Percentiles rank a stretch among this genome's conserved stretches.
Conservation (phyloP, 805 yeast genomes). For the Teunomyces gatunensis region DNA sequence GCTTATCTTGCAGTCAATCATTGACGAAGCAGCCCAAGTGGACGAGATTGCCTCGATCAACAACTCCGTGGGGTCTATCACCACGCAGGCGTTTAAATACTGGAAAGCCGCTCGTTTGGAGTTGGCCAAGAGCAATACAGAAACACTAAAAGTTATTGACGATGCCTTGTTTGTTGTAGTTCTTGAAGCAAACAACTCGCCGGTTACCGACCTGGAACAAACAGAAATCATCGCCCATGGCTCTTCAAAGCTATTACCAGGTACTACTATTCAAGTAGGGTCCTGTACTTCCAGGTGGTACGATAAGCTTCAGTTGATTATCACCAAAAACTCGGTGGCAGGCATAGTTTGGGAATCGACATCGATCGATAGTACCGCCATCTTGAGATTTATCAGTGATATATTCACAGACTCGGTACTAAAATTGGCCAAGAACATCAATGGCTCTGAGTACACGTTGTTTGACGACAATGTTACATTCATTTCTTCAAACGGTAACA, state of each 20-base stretch:
- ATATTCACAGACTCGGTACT: conserved; percentile 57
- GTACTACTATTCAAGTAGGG: conserved; percentile 51
- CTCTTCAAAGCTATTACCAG: conserved; percentile 38
- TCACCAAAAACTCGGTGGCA: conserved; percentile 55
- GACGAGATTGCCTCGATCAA: conserved; percentile 40
- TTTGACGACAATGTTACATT: conserved; percentile 41
- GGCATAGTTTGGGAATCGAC: conserved; percentile 61
- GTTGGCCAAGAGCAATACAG: conserved; percentile 37
- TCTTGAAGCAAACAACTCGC: conserved; percentile 45
- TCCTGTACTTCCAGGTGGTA: conserved; percentile 60
- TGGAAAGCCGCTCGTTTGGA: conserved; percentile 50
- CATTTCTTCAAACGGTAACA: conserved; percentile 35
- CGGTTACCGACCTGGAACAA: conserved; percentile 46
- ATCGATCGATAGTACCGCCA: conserved; percentile 58
- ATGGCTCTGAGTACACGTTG: conserved; percentile 54
- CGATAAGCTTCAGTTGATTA: conserved; percentile 54
- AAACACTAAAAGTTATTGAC: conserved; percentile 40
- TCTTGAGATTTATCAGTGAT: conserved; percentile 54
- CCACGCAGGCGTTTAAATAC: conserved; percentile 49
- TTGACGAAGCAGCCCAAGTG: conserved; percentile 32
- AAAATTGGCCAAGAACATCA: conserved; percentile 55
- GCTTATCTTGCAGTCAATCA: conserved; percentile 40
- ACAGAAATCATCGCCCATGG: conserved; percentile 53
- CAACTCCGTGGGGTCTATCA: conserved; percentile 51
- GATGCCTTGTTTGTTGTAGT: conserved; percentile 51